Base-by-base conservation (phyloP, 306 rosid species). In the Lupinus albus region DNA sequence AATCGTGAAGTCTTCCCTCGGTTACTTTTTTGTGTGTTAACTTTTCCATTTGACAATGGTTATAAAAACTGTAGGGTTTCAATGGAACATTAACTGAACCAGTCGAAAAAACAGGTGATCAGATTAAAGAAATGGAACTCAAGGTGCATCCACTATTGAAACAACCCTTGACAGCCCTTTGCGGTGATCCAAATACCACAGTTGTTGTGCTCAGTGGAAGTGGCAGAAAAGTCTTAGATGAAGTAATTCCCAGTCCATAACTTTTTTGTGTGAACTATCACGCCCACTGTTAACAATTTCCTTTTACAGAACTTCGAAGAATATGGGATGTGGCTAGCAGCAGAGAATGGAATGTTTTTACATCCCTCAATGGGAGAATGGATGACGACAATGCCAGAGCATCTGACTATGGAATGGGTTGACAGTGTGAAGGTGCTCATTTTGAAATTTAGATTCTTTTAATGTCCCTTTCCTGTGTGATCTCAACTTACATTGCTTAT, bases 331-430 rank as follows among this genome's bases (percentile, higher is more conserved):
- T 92, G 98, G 98, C 84, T 92, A 80, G 98, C 98, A 54, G 98
- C 96, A n/a, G 98, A 92, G 82, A 89, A 92, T 74, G 98, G 96
- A 67, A 92, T 92, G 98, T 92, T 92, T 77, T 62, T 92, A 61
- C 82, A 89, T 47, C 77, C 61, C 59, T 81, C 98, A 11, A 80
- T 67, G 68, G 96, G 96, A 42, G 87, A 80, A 18, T 92, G 98
- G 98, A 89, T 92, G 98, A 89, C 98, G 58, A 92, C 98, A 54
- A 92, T 92, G 98, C 98, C 96, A 2, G 98, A 92, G 64, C 96
- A 87, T 68, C 76, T 87, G 76, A 92, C 84, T 79, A 89, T 89
- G 98, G 98, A 92, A 67, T 92, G 98, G 98, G 84, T 86, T 46
- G 95, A 86, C 44, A 92, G 96, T 16, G 87, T 92, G 72, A 81